A percentile compares a stretch with the other conserved stretches of the same genome.
Conservation (phyloP, 371 early-diverging fungal genomes). For the Fennellomyces sp. region DNA sequence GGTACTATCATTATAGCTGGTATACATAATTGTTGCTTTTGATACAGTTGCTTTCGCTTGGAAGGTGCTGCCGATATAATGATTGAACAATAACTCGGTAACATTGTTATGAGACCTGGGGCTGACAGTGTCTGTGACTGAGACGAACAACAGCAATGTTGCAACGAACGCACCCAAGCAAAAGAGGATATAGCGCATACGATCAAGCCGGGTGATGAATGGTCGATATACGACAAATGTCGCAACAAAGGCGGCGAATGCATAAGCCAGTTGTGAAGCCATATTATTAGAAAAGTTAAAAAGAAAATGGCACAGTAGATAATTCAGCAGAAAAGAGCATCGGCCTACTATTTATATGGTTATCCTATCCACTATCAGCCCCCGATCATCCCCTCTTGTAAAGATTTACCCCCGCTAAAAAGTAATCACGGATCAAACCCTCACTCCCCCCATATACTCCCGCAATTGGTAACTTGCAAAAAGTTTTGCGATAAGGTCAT, state of each 20-base stretch:
- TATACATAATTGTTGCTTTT: background rate
- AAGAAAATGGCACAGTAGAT: background rate
- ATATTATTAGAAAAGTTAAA: conserved; percentile 1
- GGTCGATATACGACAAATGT: conserved; percentile 39
- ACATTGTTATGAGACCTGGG: too few species aligned
- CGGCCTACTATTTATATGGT: background rate
- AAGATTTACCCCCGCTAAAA: background rate
- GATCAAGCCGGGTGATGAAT: conserved; percentile 40
- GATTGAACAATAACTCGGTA: background rate
- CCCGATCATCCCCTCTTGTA: background rate
- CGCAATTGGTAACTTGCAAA: background rate
- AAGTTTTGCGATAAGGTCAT: background rate
- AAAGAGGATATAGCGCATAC: conserved; percentile 35
- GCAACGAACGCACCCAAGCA: conserved; percentile 33
- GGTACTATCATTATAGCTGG: background rate
- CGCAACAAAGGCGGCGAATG: conserved; percentile 32
- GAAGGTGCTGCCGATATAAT: background rate
- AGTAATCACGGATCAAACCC: background rate
- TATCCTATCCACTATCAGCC: background rate
- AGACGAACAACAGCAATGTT: conserved; percentile 22
- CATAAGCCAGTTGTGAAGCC: conserved; percentile 30
- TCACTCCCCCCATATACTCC: background rate
- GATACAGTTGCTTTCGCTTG: background rate
- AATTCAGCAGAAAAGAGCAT: background rate
- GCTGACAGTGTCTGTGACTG: background rate